Base-by-base conservation (phyloP, 2,329 filamentous ascomycete genomes). In the Ambrosiella xylebori region DNA sequence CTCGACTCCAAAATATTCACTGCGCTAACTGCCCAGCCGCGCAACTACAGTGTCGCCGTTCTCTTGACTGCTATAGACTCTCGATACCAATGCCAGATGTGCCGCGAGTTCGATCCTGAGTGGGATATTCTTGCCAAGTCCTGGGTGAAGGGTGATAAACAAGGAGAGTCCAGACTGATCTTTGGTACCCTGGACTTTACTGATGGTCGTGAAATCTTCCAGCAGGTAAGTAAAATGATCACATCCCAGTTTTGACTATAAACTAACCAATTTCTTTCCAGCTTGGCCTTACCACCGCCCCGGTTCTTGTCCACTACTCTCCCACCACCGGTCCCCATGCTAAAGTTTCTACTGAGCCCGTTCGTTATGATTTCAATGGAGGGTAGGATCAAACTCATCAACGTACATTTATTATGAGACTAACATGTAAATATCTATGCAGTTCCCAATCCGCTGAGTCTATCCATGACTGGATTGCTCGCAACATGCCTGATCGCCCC, bases 231-330 rank as follows among this genome's bases (percentile, higher is more conserved):
- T 40, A 12, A 37, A 35, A 8, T 13, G 17, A 35, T 9, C 11
- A 11, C 9, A 12, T 57, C 44, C 27, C 44, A n/a, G 13, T 2
- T n/a, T 17, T 60, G 39, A 4, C 44, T 8, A 27, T 15, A 45
- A 5, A 41, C 44, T 56, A 56, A 59, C 41, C n/a, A 44, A 6
- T 40, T 19, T 12, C 7, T 40, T 44, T 45, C 11, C 64, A 97
- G 91, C 79, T 97, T 64, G 84, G 86, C 71, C 82, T 98, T 47
- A 88, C 95, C 82, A 96, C 91, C 52, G 93, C 93, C 6, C 93
- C 93, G 1, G 85, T 97, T 44, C 77, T 98, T 49, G 74, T 96
- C 50, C 74, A 95, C 63, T 97, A 93, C 75, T 87, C 81, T 62
- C 88, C 61, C 27, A 96, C 90, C 4, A 72, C 77, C 58, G 93